Evolutionary conservation across 805 yeast species (phyloP).

Genomic region (Myxozyma monticola): DNA sequence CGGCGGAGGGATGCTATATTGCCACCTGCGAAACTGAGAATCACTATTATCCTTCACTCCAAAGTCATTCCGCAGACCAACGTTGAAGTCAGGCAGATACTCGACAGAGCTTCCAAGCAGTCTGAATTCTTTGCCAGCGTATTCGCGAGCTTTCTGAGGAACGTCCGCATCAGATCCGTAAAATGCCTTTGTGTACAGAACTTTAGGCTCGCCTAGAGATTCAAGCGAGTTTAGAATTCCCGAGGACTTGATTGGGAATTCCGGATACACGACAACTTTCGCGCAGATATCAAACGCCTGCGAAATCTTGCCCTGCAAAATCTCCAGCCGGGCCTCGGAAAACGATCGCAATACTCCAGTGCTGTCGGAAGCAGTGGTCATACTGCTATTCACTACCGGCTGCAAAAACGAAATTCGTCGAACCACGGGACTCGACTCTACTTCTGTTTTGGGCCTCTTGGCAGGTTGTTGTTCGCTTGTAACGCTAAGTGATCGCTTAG

Average conservation of each 20-base stretch:
- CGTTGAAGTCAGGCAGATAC: slow-evolving; percentile 36
- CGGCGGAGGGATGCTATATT: slow-evolving; percentile 53
- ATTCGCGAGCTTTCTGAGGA: slow-evolving; percentile 55
- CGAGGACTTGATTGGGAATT: slow-evolving; percentile 1
- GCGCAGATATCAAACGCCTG: slow-evolving; percentile 1
- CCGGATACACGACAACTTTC: slow-evolving; percentile 4
- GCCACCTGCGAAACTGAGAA: slow-evolving; percentile 30
- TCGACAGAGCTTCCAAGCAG: slow-evolving; percentile 46
- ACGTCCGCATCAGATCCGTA: slow-evolving; percentile 56
- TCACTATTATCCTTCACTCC: slow-evolving; percentile 9
- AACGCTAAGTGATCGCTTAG: too few relatives aligned
- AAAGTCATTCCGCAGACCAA: slow-evolving; percentile 13
- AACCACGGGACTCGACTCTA: too few relatives aligned
- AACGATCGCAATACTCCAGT: too few relatives aligned
- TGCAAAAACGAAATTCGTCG: too few relatives aligned
- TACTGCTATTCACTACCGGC: too few relatives aligned
- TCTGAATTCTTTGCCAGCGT: slow-evolving; percentile 65
- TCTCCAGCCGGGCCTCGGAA: slow-evolving; percentile 2
- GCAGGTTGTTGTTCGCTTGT: too few relatives aligned
- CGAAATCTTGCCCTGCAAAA: not conserved
- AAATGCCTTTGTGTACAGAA: slow-evolving; percentile 62
- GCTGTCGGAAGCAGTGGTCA: too few relatives aligned
- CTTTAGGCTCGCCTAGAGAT: slow-evolving; percentile 48
- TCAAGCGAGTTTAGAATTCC: slow-evolving; percentile 53
- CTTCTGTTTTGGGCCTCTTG: too few relatives aligned